phyloP scores from a whole-genome alignment of 495 filamentous ascomycete genomes.

The Penicillium lividum region DNA sequence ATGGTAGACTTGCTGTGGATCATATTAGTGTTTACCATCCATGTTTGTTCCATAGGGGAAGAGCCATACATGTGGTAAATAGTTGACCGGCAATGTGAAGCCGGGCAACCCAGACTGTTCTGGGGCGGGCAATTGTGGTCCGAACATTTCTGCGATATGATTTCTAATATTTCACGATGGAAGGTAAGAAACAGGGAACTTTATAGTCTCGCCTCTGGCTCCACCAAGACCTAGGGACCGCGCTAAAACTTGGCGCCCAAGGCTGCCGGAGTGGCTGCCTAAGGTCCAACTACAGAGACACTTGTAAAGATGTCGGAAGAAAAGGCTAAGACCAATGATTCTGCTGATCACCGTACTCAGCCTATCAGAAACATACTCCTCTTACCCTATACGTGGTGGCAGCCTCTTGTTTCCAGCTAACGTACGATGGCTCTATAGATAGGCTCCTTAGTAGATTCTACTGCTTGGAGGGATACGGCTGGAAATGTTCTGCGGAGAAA shows the following conservation, averaged over 20 bases:
- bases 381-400: no score
- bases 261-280: neutral
- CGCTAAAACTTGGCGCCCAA: neutral
- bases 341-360: no score
- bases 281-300: neutral
- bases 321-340: no score
- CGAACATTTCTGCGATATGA: neutral
- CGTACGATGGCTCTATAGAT: no score
- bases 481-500: no score
- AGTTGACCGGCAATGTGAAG: constrained; percentile 1
- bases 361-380: no score
- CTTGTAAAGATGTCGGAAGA: no score
- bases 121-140: neutral
- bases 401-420: no score
- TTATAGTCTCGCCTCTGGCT: neutral
- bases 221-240: neutral
- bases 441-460: no score
- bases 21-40: neutral
- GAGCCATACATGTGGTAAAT: neutral
- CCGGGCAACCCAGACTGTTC: neutral
- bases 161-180: neutral
- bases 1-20: neutral
- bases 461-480: no score
- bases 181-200: neutral
- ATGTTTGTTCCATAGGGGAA: neutral